phyloP scores from a whole-genome alignment of 495 filamentous ascomycete species.

The Aspergillus conjunctus region DNA sequence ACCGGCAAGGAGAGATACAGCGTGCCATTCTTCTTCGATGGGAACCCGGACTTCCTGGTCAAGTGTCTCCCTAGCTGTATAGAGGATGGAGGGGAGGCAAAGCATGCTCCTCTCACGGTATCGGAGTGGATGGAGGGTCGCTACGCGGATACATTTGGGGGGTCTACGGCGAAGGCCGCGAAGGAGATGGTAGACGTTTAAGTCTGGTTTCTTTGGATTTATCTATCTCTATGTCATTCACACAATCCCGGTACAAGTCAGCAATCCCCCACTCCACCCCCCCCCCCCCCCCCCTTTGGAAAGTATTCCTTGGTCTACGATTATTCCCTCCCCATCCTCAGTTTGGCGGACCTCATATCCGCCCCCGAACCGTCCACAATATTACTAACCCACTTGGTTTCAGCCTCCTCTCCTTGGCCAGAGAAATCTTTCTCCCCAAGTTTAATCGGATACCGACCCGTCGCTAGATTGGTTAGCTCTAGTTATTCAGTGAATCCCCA shows the following conservation, averaged over 20 bases:
- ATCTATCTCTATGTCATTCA: background rate
- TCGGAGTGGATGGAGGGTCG: conserved; percentile 28
- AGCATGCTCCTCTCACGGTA: conserved; percentile 31
- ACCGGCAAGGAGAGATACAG: conserved; percentile 29
- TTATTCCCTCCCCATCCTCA: conserved; percentile 7
- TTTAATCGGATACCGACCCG: no score
- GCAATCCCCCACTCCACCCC: background rate
- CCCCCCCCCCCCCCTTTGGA: background rate
- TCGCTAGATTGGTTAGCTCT: background rate
- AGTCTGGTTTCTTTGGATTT: background rate
- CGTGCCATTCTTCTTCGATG: conserved; percentile 36
- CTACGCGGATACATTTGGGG: conserved; percentile 32
- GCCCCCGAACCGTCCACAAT: conserved; percentile 11
- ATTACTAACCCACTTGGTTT: background rate
- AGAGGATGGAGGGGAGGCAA: conserved; percentile 14
- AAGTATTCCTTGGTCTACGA: no score
- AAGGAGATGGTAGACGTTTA: conserved; percentile 3
- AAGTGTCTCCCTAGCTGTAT: conserved; percentile 27
- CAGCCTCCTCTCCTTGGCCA: background rate
- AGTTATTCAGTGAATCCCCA: no score
- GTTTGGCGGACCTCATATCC: conserved; percentile 5
- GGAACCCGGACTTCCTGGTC: conserved; percentile 29
- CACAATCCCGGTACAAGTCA: background rate
- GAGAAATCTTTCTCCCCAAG: background rate
- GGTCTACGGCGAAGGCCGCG: conserved; percentile 1